Conservation (phyloP, 2,329 filamentous ascomycete species). For the Ceratocystis destructans region DNA sequence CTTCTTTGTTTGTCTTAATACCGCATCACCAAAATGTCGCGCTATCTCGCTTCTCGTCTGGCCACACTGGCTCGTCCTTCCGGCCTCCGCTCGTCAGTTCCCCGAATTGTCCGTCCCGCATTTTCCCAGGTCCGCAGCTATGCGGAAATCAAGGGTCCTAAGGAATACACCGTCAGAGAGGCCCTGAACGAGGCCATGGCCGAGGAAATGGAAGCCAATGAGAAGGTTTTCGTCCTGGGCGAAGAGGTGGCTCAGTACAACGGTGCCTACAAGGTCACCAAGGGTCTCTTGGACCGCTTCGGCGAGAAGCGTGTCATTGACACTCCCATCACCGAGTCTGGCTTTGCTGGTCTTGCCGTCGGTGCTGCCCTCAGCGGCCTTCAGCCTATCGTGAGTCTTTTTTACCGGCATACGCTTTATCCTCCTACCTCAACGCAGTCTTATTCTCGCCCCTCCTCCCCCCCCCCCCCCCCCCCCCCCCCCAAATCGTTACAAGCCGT, state of each 20-base stretch:
- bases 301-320: slow-evolving; percentile 96
- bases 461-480: too few species aligned
- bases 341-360: slow-evolving; percentile 85
- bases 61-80: slow-evolving; percentile 17
- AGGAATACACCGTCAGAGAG: slow-evolving; percentile 94
- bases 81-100: slow-evolving; percentile 12
- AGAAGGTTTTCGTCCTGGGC: slow-evolving; percentile 89
- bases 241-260: slow-evolving; percentile 99
- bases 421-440: not conserved
- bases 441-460: not conserved
- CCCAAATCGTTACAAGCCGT: not conserved
- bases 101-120: slow-evolving; percentile 17
- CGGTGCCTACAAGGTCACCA: slow-evolving; percentile 99
- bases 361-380: slow-evolving; percentile 90
- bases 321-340: slow-evolving; percentile 94
- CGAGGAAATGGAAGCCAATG: slow-evolving; percentile 88
- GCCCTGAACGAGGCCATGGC: slow-evolving; percentile 95
- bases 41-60: slow-evolving; percentile 18
- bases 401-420: not conserved
- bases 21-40: slow-evolving; percentile 17
- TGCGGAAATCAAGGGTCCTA: slow-evolving; percentile 47
- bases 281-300: slow-evolving; percentile 91
- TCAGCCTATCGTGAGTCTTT: slow-evolving; percentile 67
- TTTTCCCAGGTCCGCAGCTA: slow-evolving; percentile 38
- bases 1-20: not conserved